Conservation (phyloP, 306 rosid genomes). For the Vigna mungo region DNA sequence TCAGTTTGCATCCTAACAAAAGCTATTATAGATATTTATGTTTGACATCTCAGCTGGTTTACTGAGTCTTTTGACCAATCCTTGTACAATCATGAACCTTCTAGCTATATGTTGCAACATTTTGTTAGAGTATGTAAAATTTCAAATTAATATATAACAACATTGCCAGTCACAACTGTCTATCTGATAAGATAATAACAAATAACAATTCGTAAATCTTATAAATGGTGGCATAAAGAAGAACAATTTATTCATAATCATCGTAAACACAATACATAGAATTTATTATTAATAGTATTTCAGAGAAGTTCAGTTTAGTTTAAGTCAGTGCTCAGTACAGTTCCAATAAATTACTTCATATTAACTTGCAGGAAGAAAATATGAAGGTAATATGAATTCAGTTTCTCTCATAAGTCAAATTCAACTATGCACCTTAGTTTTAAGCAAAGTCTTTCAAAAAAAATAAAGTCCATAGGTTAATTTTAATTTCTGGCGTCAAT, state of each 20-base stretch:
- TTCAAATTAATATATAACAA: constrained; percentile 10
- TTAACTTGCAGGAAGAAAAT: background rate
- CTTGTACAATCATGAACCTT: background rate
- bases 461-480: background rate
- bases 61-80: constrained; percentile 4
- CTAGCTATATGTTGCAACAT: constrained; percentile 4
- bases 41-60: constrained; percentile 30
- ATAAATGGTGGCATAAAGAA: background rate
- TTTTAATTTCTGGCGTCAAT: background rate
- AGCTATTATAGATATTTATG: background rate
- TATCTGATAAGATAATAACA: background rate
- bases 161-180: no score
- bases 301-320: constrained; percentile 15
- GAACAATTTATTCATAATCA: constrained; percentile 9
- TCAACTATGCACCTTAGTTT: background rate
- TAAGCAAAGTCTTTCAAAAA: background rate
- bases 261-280: constrained; percentile 7
- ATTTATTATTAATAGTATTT: constrained; percentile 3
- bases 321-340: background rate
- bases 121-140: constrained; percentile 7
- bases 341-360: background rate
- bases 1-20: constrained; percentile 10
- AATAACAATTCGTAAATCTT: constrained; percentile 5
- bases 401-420: background rate
- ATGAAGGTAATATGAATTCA: background rate